A percentile compares a stretch with the other conserved stretches of the same genome.
Evolutionary conservation across 208 protist genomes (phyloP).

Genomic region (Trypanosoma conorhini): DNA sequence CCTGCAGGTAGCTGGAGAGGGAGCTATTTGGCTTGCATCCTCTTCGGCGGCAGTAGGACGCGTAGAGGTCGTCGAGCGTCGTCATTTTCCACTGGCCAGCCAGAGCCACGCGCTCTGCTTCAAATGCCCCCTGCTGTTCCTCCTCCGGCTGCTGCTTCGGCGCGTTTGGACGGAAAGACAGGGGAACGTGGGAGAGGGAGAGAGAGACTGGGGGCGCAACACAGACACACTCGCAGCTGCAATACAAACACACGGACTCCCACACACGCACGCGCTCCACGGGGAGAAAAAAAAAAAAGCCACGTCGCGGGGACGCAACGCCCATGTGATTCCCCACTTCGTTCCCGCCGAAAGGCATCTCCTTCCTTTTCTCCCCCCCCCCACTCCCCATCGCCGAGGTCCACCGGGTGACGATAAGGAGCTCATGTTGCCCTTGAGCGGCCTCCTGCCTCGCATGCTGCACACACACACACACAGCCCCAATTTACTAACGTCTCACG

Average conservation of each 20-base stretch:
- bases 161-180: neutral
- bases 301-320: neutral
- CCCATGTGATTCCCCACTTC: too few relatives aligned
- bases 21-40: slow-evolving; percentile 72
- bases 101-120: neutral
- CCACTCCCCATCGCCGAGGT: neutral
- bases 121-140: slow-evolving; percentile 1
- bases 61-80: slow-evolving; percentile 78
- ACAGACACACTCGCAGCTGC: slow-evolving; percentile 9
- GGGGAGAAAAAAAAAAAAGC: neutral
- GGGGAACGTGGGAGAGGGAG: slow-evolving; percentile 1
- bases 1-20: slow-evolving; percentile 53
- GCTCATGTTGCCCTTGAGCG: neutral
- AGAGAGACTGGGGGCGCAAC: neutral
- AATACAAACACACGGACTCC: slow-evolving; percentile 11
- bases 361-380: neutral
- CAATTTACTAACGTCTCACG: neutral
- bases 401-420: neutral
- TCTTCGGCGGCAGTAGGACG: slow-evolving; percentile 78
- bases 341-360: too few relatives aligned
- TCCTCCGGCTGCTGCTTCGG: slow-evolving; percentile 11
- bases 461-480: neutral
- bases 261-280: slow-evolving; percentile 4
- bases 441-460: neutral
- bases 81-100: slow-evolving; percentile 33